Evolutionary conservation across 2,329 filamentous ascomycete genomes (phyloP), one percentile per base, ranked within the genome.

Genomic region (Arthroderma sp.): DNA sequence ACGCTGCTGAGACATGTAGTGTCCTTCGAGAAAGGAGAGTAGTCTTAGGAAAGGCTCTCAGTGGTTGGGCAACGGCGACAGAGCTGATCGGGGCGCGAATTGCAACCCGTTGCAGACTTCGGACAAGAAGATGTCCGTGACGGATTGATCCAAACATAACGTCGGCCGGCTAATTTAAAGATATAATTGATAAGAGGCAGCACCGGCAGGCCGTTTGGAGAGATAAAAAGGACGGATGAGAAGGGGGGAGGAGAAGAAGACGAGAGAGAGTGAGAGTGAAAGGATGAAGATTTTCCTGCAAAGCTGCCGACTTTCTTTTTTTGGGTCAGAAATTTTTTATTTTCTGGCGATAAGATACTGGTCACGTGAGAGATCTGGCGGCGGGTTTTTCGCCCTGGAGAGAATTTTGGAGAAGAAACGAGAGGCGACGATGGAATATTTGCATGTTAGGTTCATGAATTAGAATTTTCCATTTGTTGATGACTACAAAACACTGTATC

Each of bases 71-170:
- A 11, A 36, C 37, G n/a, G 43, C 11, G n/a, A 44, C 37, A 46
- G 55, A 56, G 47, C 55, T 52, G 40, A 57, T 42, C n/a, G 55
- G 47, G 33, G 56, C 58, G 44, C 58, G 56, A 47, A 52, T 51
- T 45, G 58, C 60, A 22, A 30, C 36, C 47, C 54, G 54, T 48
- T 61, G 61, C 44, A 66, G 52, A 45, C 57, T 63, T 44, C 61
- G 61, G 46, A 53, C 54, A 43, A 62, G 59, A 52, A 58, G 58
- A 45, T 60, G 62, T 48, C 50, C 49, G 39, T 60, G 61, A 54
- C 62, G 64, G 55, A 65, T 52, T 52, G 57, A 57, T 53, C 57
- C 55, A 50, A 65, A 55, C 64, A 67, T 67, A 31, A 28, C 52
- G 39, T 40, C 34, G 36, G 36, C n/a, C 29, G 15, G 31, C 6